Evolutionary conservation across 2,329 filamentous ascomycete genomes (phyloP).

Genomic region (Pleoardoris graminearum): DNA sequence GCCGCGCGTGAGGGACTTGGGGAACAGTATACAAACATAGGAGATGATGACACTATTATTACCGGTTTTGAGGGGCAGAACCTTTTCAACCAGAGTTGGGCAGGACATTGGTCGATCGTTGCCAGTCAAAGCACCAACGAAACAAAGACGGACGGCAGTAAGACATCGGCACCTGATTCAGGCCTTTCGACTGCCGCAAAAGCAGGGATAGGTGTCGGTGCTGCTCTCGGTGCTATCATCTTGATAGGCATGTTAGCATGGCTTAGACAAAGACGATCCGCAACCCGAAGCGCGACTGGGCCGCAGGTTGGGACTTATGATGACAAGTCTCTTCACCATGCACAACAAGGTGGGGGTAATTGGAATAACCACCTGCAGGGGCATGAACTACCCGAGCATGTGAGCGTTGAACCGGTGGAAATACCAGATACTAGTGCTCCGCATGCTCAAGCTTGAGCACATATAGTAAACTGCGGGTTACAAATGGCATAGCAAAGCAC

Average conservation of each 20-base stretch:
- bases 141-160: not conserved
- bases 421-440: not conserved
- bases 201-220: constrained; percentile 3
- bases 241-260: not conserved
- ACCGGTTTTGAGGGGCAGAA: not conserved
- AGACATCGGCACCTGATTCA: not conserved
- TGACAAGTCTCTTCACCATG: not conserved
- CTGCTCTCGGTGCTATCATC: not conserved
- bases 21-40: constrained; percentile 4
- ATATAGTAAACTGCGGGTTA: too few relatives aligned
- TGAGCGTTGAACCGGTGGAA: not conserved
- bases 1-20: constrained; percentile 4
- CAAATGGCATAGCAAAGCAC: too few relatives aligned
- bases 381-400: not conserved
- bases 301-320: not conserved
- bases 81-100: constrained; percentile 5
- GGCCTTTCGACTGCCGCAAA: constrained; percentile 1
- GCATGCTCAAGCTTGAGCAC: too few relatives aligned
- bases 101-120: constrained; percentile 2
- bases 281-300: not conserved
- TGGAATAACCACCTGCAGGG: too few relatives aligned
- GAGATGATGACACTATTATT: not conserved
- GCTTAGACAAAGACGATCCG: not conserved
- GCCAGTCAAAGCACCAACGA: not conserved
- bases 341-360: not conserved